Conservation (phyloP, 2,329 filamentous ascomycete species). For the Hypoxylon sp. region DNA sequence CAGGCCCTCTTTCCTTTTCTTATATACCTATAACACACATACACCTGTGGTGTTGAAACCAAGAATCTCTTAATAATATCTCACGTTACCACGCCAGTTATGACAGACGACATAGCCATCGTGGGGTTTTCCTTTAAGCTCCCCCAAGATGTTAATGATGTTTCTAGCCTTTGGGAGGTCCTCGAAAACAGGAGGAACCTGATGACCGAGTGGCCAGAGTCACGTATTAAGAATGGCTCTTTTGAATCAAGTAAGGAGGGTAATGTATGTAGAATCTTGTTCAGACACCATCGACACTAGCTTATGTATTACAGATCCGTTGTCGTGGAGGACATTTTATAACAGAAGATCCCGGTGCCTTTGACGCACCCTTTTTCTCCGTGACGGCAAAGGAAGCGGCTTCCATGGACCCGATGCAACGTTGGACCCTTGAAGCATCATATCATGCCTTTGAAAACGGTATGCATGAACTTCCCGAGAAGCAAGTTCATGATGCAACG, state of each 20-base stretch:
- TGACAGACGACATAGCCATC: conserved; percentile 50
- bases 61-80: conserved; percentile 6
- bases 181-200: conserved; percentile 53
- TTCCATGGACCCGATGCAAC: conserved; percentile 59
- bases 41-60: conserved; percentile 4
- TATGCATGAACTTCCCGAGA: conserved; percentile 36
- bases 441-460: conserved; percentile 59
- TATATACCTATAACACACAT: conserved; percentile 11
- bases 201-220: conserved; percentile 55
- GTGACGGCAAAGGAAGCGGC: conserved; percentile 56
- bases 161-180: conserved; percentile 55
- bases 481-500: not conserved
- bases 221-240: conserved; percentile 51
- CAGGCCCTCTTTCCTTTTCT: conserved; percentile 6
- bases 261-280: conserved; percentile 19
- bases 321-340: conserved; percentile 54
- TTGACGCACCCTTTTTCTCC: conserved; percentile 60
- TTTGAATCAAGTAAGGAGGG: conserved; percentile 45
- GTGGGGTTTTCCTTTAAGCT: conserved; percentile 59
- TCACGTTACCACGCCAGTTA: conserved; percentile 2
- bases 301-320: conserved; percentile 48
- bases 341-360: conserved; percentile 54
- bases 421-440: conserved; percentile 55
- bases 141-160: conserved; percentile 55
- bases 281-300: conserved; percentile 21